Evolutionary conservation across 768 basidiomycete species (phyloP).

Genomic region (Multifurca ochricompacta): DNA sequence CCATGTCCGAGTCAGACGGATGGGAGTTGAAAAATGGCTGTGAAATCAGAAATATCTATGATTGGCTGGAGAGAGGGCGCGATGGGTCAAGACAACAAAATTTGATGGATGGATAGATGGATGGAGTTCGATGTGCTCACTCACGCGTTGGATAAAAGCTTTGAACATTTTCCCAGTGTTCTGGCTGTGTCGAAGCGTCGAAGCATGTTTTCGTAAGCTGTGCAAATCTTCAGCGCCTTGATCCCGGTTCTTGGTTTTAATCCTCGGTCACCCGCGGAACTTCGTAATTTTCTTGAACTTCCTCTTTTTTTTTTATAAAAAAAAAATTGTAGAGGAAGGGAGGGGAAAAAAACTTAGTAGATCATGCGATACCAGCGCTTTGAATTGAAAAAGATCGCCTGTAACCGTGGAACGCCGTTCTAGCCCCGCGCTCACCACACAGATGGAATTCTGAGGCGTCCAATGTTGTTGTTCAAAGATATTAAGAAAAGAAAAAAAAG

Average conservation of each 20-base stretch:
- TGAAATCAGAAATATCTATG: slow-evolving; percentile 1
- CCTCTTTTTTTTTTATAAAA: neutral
- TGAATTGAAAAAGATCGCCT: neutral
- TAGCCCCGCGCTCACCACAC: too few relatives aligned
- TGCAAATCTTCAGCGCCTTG: too few relatives aligned
- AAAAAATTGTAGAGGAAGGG: too few relatives aligned
- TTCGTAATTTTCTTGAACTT: neutral
- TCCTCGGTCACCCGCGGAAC: neutral
- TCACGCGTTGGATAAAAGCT: too few relatives aligned
- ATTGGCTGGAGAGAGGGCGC: neutral
- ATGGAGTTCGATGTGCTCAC: neutral
- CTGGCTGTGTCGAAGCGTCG: too few relatives aligned
- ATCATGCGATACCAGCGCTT: neutral
- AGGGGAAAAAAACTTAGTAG: neutral
- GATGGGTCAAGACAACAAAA: neutral
- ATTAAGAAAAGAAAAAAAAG: too few relatives aligned
- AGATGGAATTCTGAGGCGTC: too few relatives aligned
- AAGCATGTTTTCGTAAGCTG: too few relatives aligned
- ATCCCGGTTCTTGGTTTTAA: neutral
- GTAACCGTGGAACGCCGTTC: too few relatives aligned
- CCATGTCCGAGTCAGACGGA: slow-evolving; percentile 11
- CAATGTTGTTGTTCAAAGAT: too few relatives aligned
- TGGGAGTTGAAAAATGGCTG: neutral
- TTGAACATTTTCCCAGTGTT: too few relatives aligned
- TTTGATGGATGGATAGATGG: slow-evolving; percentile 7